Base-by-base conservation (phyloP, 139 green algal species). In the Micractinium conductrix region DNA sequence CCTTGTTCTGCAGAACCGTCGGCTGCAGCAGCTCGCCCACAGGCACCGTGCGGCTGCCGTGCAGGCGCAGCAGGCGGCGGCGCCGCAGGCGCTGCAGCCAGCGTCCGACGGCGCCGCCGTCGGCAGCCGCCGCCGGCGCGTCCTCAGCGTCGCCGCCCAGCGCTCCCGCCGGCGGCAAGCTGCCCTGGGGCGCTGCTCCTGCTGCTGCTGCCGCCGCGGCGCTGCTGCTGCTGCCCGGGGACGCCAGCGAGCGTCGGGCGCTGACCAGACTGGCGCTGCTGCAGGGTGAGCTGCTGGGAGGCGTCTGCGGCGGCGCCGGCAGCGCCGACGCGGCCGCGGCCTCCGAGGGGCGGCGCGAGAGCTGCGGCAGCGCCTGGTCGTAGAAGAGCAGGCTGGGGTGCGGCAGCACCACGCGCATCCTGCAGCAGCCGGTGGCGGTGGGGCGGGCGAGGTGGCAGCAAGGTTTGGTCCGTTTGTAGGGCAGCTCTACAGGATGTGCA, bases 1-100 rank as follows among this genome's bases (percentile, higher is more conserved):
- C 85, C 90, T 98, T 98, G 93, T 99, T 99, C 67, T 86, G 87
- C 86, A 99, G 88, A 55, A 92, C 74, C 33, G 93, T 74, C 68
- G 86, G 68, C 58, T 71, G 55, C 42, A 80, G 70, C 24, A 28
- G 9, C 24, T 74, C 74, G 43, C 63, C 73, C 1, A 45, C 38
- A 0, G 71, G 83, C 26, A 87, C 53, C 8, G 78, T 80, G 28
- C n/a, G n/a, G n/a, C n/a, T n/a, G n/a, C 45, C 33, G 12, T 81
- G 72, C 42, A 65, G 68, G 19, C 58, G 81, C 43, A 78, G 81
- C 43, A 72, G 69, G 28, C 50, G 37, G 42, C 79, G 78, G 45
- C 35, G 81, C 43, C 53, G 55, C 40, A 82, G 76, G 45, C 76
- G 55, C 21, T 33, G 38, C 58, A 82, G 55, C 26, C 76, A 17